Evolutionary conservation across 2,329 filamentous ascomycete species (phyloP), one percentile per base, ranked within the genome.

Genomic region (Neofusicoccum laricinum): DNA sequence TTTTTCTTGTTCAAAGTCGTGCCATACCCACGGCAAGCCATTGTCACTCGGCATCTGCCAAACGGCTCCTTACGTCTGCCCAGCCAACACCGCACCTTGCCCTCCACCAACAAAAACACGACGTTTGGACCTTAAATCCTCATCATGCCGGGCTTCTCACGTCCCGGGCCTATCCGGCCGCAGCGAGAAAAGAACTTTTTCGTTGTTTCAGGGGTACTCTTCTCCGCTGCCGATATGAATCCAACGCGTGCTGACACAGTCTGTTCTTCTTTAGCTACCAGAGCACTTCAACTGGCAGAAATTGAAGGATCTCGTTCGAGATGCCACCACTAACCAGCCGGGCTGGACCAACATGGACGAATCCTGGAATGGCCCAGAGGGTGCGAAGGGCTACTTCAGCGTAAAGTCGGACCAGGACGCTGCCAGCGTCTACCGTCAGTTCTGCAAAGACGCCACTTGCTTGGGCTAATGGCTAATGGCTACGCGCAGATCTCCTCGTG

Each of bases 271-370:
- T 14, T 38, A 67, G 66, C 36, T 67, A 19, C 66, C 65, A 2
- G 25, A 34, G 2, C n/a, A 67, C 45, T 66, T 61, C 57, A 65
- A 50, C 6, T 78, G 76, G 76, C 70, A 74, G 69, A 70, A 72
- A n/a, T 73, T 77, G 68, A 78, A 78, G 66, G 76, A 78, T 41
- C 67, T 73, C 32, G 70, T 76, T 32, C 71, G 76, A 8, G 72
- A 69, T 59, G 67, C 70, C 8, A 71, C 76, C 19, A 71, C 71
- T 53, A 70, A 73, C 50, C 75, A 77, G 36, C 76, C 76, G 17
- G 75, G 75, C 2, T 77, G 75, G 76, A 71, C 71, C 12, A 71
- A 77, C n/a, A 72, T 77, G 4, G 68, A 67, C 17, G 61, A 71
- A 10, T 68, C 59, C 66, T 67, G 49, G 53, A 36, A 57, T 21